Evolutionary conservation across 495 filamentous ascomycete species (phyloP).

Genomic region (Podospora conica): DNA sequence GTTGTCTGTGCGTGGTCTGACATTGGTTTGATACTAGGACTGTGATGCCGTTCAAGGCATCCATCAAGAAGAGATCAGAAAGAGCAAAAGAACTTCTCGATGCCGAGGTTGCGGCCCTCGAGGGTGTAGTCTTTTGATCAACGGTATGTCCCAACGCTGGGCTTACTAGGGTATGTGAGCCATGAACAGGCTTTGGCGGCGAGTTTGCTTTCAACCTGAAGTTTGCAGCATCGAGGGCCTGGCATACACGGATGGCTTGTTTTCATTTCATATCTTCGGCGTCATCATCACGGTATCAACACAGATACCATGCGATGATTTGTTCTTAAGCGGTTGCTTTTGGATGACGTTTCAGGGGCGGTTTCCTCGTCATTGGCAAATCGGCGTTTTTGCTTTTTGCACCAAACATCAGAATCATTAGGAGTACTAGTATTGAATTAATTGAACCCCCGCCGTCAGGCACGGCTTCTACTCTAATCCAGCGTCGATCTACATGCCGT

Average conservation of each 20-base stretch:
- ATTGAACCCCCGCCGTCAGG: neutral
- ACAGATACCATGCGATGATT: neutral
- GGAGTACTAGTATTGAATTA: neutral
- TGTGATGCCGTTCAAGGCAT: constrained; percentile 20
- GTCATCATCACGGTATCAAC: neutral
- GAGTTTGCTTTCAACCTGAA: neutral
- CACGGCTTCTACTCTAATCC: neutral
- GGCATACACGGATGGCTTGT: neutral
- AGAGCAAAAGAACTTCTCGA: constrained; percentile 11
- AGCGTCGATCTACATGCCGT: neutral
- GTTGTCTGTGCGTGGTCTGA: neutral
- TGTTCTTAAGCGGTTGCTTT: neutral
- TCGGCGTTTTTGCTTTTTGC: neutral
- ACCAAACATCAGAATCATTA: neutral
- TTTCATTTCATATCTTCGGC: neutral
- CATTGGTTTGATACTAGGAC: constrained; percentile 8
- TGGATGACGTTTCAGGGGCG: neutral
- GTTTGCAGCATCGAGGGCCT: neutral
- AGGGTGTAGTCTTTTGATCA: neutral
- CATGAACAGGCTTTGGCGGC: neutral
- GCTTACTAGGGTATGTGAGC: too few species aligned
- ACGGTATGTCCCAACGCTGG: neutral
- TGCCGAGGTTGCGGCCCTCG: constrained; percentile 1
- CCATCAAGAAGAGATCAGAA: constrained; percentile 13
- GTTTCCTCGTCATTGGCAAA: neutral